A percentile compares a stretch with the other conserved stretches of the same genome.
Conservation (phyloP, 495 filamentous ascomycete genomes). For the Physcia stellaris region DNA sequence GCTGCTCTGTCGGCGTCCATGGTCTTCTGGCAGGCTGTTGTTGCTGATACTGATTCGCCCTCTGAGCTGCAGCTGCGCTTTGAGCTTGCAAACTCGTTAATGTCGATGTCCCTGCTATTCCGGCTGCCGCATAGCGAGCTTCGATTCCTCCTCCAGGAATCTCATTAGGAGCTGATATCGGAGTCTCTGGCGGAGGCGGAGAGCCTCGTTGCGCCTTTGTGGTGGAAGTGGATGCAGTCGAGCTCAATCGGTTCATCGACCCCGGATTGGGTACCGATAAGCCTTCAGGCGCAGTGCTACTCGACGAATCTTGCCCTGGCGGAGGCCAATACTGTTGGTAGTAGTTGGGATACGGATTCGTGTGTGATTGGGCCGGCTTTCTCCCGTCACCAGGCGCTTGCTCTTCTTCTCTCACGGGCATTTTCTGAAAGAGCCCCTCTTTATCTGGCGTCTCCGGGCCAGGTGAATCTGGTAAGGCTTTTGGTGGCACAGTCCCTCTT, state of each 20-base stretch:
- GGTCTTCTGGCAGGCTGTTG: constrained; percentile 49
- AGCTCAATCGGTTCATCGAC: constrained; percentile 65
- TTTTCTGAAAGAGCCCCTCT: constrained; percentile 53
- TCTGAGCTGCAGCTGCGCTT: constrained; percentile 67
- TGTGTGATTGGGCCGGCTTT: constrained; percentile 10
- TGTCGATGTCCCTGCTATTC: constrained; percentile 73
- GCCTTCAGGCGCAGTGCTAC: constrained; percentile 18
- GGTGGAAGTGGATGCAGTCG: constrained; percentile 83
- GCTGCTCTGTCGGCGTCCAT: constrained; percentile 92
- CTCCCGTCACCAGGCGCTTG: constrained; percentile 3
- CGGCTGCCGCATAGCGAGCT: constrained; percentile 75
- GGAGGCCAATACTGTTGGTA: constrained; percentile 56
- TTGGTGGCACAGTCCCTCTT: constrained; percentile 60
- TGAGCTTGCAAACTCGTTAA: constrained; percentile 67
- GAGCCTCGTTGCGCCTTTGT: constrained; percentile 86
- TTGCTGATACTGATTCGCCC: constrained; percentile 57
- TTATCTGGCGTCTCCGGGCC: constrained; percentile 56
- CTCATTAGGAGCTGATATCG: constrained; percentile 59
- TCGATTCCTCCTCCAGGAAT: constrained; percentile 69
- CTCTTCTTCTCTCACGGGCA: constrained; percentile 26
- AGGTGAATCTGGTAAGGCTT: constrained; percentile 64
- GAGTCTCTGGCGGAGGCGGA: constrained; percentile 90
- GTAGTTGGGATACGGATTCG: constrained; percentile 37
- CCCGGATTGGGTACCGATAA: constrained; percentile 31
- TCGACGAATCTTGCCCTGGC: constrained; percentile 18